Conservation (phyloP, 495 filamentous ascomycete genomes). For the Glonium stellatum region DNA sequence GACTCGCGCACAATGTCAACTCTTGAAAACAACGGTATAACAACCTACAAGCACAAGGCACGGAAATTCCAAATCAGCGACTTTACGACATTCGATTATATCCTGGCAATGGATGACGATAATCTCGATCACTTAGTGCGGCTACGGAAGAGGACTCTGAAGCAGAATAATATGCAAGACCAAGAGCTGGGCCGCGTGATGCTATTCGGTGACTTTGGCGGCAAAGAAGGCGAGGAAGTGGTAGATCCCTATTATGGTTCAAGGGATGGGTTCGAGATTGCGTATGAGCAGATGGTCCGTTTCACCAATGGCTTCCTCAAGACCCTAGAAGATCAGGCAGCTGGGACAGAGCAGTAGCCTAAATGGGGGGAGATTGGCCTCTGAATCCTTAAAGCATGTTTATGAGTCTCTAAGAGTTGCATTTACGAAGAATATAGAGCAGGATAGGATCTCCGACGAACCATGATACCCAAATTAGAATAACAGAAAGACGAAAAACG, state of each 20-base stretch:
- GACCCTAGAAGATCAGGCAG: constrained; percentile 27
- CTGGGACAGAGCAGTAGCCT: not conserved
- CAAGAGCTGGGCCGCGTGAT: constrained; percentile 52
- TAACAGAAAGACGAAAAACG: not conserved
- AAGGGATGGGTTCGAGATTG: constrained; percentile 71
- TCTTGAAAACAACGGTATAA: constrained; percentile 65
- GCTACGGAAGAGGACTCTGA: constrained; percentile 48
- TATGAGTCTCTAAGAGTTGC: not conserved
- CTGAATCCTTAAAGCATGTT: not conserved
- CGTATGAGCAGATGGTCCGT: constrained; percentile 72
- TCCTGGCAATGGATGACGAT: constrained; percentile 88
- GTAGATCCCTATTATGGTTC: constrained; percentile 90
- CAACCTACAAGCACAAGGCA: constrained; percentile 67
- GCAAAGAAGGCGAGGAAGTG: constrained; percentile 57
- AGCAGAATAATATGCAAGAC: constrained; percentile 33
- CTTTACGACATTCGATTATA: constrained; percentile 81
- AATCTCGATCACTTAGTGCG: constrained; percentile 68
- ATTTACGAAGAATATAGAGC: too few relatives aligned
- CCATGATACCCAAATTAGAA: not conserved
- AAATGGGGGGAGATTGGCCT: not conserved
- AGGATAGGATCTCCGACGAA: too few relatives aligned
- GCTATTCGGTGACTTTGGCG: constrained; percentile 78
- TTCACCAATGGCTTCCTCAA: constrained; percentile 74
- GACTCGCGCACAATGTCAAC: constrained; percentile 82
- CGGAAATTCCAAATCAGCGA: constrained; percentile 65